Evolutionary conservation across 768 basidiomycete species (phyloP), one percentile per base, ranked within the genome.

Genomic region (Boletus edulis): DNA sequence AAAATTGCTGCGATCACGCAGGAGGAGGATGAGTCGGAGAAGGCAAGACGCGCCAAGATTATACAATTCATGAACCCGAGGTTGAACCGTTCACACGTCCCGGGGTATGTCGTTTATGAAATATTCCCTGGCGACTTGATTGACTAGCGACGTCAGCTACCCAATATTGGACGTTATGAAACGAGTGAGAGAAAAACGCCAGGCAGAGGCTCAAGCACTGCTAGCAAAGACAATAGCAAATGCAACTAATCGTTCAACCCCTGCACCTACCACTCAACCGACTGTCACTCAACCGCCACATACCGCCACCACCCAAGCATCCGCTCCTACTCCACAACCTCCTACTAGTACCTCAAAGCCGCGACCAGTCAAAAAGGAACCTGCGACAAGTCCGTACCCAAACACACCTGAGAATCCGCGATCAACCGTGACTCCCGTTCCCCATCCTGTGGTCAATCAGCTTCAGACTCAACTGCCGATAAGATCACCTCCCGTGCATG

Each of bases 21-120:
- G 8, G 89, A 89, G 60, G 87, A 89, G 53, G 87, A 90, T 52
- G 89, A 90, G 57, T 79, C 81, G 4, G 87, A 90, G 61, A 89
- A 83, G 67, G 84, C 81, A 29, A 82, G 87, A 45, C 80, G 85
- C 48, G 75, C 79, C 20, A 89, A 90, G 76, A 82, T 94, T 51
- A 80, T 89, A 75, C 81, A 87, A 51, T 89, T 85, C 73, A 89
- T 90, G 89, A 82, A 82, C 49, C 87, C 89, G 11, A 78, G 59
- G 74, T 72, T 56, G 71, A 82, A 66, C 62, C 75, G 60, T 20
- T 73, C 79, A 53, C 62, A 69, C 51, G 71, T 74, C 17, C 80
- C 84, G 46, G 83, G 69, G 85, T 86, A 72, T 49, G 67, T 67
- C 8, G 34, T 56, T 55, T 46, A 32, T 54, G 31, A 20, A 42